These are phyloP conservation scores for Xylariaceae sp. DNA, from an alignment of 2,329 filamentous ascomycete genomes.

Conservation along the genomic window DNA sequence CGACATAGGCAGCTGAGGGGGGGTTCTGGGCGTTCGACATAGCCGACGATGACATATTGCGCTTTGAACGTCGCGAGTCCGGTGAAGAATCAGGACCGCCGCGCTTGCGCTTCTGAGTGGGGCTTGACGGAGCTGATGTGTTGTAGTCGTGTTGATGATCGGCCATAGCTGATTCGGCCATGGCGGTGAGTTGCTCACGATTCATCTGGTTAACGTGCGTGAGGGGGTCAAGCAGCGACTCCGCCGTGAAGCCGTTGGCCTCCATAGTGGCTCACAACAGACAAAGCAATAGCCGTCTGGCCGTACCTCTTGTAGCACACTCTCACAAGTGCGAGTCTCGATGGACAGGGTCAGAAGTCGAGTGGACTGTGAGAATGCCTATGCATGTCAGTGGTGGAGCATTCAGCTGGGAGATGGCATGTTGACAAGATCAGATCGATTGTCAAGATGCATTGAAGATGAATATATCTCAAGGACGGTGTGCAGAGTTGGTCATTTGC, in stretches of 20 bases:
- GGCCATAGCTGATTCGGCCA: conserved; percentile 44
- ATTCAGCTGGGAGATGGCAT: too few relatives aligned
- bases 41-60: conserved; percentile 41
- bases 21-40: conserved; percentile 39
- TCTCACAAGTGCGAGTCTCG: conserved; percentile 8
- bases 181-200: conserved; percentile 34
- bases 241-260: conserved; percentile 29
- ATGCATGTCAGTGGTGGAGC: too few relatives aligned
- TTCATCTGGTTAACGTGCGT: conserved; percentile 28
- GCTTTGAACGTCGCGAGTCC: conserved; percentile 48
- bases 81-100: conserved; percentile 43
- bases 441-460: too few relatives aligned
- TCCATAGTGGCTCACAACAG: conserved; percentile 26
- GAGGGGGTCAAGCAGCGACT: conserved; percentile 31
- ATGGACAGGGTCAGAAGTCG: too few relatives aligned
- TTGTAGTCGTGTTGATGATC: conserved; percentile 50
- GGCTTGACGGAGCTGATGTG: conserved; percentile 37
- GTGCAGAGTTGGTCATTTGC: background rate
- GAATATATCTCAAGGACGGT: too few relatives aligned
- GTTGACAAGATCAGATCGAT: too few relatives aligned
- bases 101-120: conserved; percentile 54
- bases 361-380: too few relatives aligned
- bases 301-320: conserved; percentile 16
- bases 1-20: conserved; percentile 50
- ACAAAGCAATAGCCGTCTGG: conserved; percentile 14